These are phyloP conservation scores for Cutaneotrichosporon cutaneum DNA, from an alignment of 1,284 basidiomycete species.

Conservation along the genomic window DNA sequence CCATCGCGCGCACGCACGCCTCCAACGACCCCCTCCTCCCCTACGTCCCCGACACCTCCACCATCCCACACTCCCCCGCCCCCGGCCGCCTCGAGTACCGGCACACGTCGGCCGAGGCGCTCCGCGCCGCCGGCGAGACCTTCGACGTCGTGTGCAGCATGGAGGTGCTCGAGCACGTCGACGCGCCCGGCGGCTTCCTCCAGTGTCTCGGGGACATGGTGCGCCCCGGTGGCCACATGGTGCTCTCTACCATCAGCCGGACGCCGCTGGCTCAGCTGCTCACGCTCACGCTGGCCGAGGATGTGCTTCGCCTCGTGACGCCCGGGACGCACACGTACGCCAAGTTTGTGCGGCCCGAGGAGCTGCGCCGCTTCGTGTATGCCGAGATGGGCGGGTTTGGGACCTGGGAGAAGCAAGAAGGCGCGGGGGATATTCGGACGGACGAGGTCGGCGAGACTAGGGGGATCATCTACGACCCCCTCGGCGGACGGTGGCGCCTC, in stretches of 20 bases:
- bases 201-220: constrained; percentile 75
- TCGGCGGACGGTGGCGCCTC: constrained; percentile 70
- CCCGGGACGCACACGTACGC: constrained; percentile 87
- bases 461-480: constrained; percentile 78
- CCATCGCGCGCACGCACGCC: constrained; percentile 81
- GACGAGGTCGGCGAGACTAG: constrained; percentile 73
- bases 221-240: constrained; percentile 91
- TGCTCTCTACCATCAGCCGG: constrained; percentile 94
- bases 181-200: constrained; percentile 82
- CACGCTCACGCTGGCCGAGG: constrained; percentile 87
- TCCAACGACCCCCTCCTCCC: constrained; percentile 67
- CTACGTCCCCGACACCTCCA: constrained; percentile 85
- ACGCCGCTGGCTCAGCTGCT: constrained; percentile 86
- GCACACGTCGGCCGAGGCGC: constrained; percentile 75
- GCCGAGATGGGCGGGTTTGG: constrained; percentile 56
- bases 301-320: constrained; percentile 75
- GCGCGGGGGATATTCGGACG: constrained; percentile 56
- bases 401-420: constrained; percentile 44
- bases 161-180: constrained; percentile 98
- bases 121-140: constrained; percentile 58
- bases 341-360: constrained; percentile 86
- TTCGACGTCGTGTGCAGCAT: constrained; percentile 95
- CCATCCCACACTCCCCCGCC: constrained; percentile 50
- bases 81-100: constrained; percentile 62
- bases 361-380: constrained; percentile 82